Percentiles rank a stretch among this genome's conserved stretches.
Conservation (phyloP, 2,329 filamentous ascomycete genomes). For the Diplodia mutila region DNA sequence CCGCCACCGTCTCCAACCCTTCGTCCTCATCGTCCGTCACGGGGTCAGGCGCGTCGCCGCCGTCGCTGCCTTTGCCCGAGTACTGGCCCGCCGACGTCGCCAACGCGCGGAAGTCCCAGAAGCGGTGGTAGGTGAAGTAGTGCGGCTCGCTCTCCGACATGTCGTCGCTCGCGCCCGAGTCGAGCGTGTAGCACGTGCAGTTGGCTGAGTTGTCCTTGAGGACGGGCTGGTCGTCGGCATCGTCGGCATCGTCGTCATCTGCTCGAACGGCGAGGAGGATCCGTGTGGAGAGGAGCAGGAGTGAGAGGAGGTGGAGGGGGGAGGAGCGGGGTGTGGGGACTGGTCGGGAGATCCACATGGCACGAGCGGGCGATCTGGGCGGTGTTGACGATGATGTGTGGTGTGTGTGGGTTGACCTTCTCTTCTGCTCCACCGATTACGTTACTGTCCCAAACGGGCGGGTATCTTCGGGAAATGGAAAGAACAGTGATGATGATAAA, state of each 20-base stretch:
- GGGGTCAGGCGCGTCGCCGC: slow-evolving; percentile 31
- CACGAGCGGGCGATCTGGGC: neutral
- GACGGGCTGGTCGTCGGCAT: neutral
- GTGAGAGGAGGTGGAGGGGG: slow-evolving; percentile 1
- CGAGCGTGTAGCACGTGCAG: slow-evolving; percentile 55
- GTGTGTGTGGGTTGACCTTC: neutral
- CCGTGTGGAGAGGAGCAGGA: neutral
- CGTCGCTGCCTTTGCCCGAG: neutral
- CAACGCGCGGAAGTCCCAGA: slow-evolving; percentile 56
- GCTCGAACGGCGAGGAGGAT: neutral
- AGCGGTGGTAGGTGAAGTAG: slow-evolving; percentile 56
- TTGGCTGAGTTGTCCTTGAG: slow-evolving; percentile 41
- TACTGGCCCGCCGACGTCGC: slow-evolving; percentile 37
- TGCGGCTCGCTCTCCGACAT: slow-evolving; percentile 34
- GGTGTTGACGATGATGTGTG: neutral
- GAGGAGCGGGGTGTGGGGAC: neutral
- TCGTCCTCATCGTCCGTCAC: slow-evolving; percentile 33
- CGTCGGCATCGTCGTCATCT: neutral
- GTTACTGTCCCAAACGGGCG: neutral
- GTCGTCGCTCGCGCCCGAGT: slow-evolving; percentile 43
- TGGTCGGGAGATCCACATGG: slow-evolving; percentile 16
- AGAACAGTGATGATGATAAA: neutral
- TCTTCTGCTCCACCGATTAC: neutral
- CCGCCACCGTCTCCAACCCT: slow-evolving; percentile 26
- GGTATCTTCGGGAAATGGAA: too few species aligned